Percentiles rank a stretch among this genome's conserved stretches.
Conservation (phyloP, 1,284 basidiomycete genomes). For the Cystobasidiaceae sp. region DNA sequence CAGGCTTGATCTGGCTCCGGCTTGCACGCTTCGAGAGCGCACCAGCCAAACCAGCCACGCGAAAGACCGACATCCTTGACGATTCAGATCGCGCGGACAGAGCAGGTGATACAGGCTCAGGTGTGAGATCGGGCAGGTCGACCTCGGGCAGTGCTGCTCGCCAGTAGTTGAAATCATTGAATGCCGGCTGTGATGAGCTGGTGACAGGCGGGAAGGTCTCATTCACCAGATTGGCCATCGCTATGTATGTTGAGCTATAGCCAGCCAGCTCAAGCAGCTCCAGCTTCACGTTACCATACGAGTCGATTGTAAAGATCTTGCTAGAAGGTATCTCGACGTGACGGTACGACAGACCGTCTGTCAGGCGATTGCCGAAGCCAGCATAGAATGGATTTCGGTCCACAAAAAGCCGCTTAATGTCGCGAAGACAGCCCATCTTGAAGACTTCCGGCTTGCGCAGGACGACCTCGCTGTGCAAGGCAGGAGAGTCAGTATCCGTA, state of each 20-base stretch:
- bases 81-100: slow-evolving; percentile 81
- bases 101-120: slow-evolving; percentile 71
- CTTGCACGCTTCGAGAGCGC: slow-evolving; percentile 34
- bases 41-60: slow-evolving; percentile 37
- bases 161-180: slow-evolving; percentile 98
- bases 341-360: slow-evolving; percentile 93
- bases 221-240: slow-evolving; percentile 98
- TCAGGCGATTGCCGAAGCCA: slow-evolving; percentile 97
- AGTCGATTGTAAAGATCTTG: slow-evolving; percentile 96
- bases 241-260: slow-evolving; percentile 94
- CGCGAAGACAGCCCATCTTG: slow-evolving; percentile 98
- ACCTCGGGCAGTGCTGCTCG: slow-evolving; percentile 60
- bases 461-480: slow-evolving; percentile 75
- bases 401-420: slow-evolving; percentile 84
- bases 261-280: slow-evolving; percentile 91
- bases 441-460: slow-evolving; percentile 98
- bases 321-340: slow-evolving; percentile 91
- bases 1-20: slow-evolving; percentile 23
- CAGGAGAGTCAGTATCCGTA: background rate
- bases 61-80: slow-evolving; percentile 35
- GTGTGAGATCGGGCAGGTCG: slow-evolving; percentile 78
- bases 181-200: slow-evolving; percentile 79
- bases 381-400: slow-evolving; percentile 74
- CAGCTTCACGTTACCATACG: slow-evolving; percentile 92
- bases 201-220: slow-evolving; percentile 98